Evolutionary conservation across 768 basidiomycete genomes (phyloP), one percentile per base, ranked within the genome.

Genomic region (Kwoniella newhampshirensis): DNA sequence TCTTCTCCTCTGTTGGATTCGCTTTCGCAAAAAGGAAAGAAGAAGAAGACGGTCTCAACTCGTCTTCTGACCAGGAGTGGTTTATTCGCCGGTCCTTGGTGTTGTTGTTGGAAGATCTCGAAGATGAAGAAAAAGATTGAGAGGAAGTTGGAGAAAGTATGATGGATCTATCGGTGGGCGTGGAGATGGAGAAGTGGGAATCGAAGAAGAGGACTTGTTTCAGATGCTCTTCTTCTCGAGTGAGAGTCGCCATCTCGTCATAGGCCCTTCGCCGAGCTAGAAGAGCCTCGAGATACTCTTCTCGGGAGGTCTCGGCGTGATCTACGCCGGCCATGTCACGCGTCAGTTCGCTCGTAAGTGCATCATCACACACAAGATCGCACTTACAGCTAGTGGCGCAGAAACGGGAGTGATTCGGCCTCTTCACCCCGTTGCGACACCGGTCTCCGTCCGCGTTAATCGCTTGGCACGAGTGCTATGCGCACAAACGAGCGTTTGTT

Each of bases 301-400:
- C 41, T 11, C 50, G 45, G 23, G 52, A 45, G 48, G 54, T 60
- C 36, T 60, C 59, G 30, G 41, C 41, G 40, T 60, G 59, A 40
- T 45, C 59, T 60, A n/a, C n/a, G n/a, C n/a, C n/a, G n/a, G n/a
- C n/a, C n/a, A n/a, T n/a, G n/a, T n/a, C n/a, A n/a, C n/a, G n/a
- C n/a, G n/a, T n/a, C n/a, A n/a, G n/a, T n/a, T n/a, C n/a, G n/a
- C n/a, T n/a, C n/a, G n/a, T n/a, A n/a, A n/a, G n/a, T n/a, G n/a
- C n/a, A n/a, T n/a, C n/a, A n/a, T n/a, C n/a, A n/a, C n/a, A n/a
- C n/a, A n/a, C n/a, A n/a, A n/a, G 28, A 50, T 12, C 40, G 18
- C 27, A 54, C 59, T 60, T 40, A 60, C 59, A 60, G 8, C 59
- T 53, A 23, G 28, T 47, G 23, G 59, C 20, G 30, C 59, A 60